Percentiles rank a stretch among this genome's conserved stretches.
phyloP scores from a whole-genome alignment of 148 eudicot genomes.

The Diospyros lotus region DNA sequence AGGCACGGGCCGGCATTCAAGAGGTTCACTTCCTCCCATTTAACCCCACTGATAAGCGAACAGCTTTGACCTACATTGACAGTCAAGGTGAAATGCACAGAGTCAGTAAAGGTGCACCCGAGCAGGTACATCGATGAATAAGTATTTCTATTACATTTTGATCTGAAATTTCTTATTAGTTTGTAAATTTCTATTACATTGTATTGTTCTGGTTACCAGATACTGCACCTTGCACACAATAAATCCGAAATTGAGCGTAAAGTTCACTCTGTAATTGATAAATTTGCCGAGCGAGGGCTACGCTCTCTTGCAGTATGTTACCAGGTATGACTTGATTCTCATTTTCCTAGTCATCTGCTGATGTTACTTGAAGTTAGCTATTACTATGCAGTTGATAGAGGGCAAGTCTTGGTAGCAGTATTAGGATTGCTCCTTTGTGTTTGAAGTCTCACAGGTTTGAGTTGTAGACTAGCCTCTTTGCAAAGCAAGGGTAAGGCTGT shows the following conservation, averaged over 20 bases:
- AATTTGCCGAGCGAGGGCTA: constrained; percentile 54
- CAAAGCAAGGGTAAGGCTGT: too few species aligned
- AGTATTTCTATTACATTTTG: background rate
- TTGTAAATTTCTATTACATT: constrained; percentile 1
- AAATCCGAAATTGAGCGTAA: constrained; percentile 43
- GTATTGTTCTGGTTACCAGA: constrained; percentile 20
- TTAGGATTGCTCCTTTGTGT: too few species aligned
- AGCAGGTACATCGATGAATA: constrained; percentile 23
- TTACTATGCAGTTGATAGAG: too few species aligned
- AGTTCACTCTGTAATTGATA: constrained; percentile 51
- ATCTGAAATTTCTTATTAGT: background rate
- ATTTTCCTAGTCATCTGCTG: background rate
- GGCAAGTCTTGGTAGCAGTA: too few species aligned
- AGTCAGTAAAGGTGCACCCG: constrained; percentile 60
- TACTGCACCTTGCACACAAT: constrained; percentile 46
- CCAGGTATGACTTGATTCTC: constrained; percentile 28
- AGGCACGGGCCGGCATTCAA: constrained; percentile 53
- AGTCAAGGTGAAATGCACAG: constrained; percentile 42
- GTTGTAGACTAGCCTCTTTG: too few species aligned
- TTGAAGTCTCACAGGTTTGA: too few species aligned
- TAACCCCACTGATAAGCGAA: constrained; percentile 51
- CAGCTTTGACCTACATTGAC: constrained; percentile 56
- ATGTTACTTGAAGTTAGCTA: too few species aligned
- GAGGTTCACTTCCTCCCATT: constrained; percentile 62
- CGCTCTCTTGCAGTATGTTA: constrained; percentile 58